Percentiles rank a stretch among this genome's conserved stretches.
phyloP scores from a whole-genome alignment of 352 stramenopile genomes.

The Globisporangium okanoganense region DNA sequence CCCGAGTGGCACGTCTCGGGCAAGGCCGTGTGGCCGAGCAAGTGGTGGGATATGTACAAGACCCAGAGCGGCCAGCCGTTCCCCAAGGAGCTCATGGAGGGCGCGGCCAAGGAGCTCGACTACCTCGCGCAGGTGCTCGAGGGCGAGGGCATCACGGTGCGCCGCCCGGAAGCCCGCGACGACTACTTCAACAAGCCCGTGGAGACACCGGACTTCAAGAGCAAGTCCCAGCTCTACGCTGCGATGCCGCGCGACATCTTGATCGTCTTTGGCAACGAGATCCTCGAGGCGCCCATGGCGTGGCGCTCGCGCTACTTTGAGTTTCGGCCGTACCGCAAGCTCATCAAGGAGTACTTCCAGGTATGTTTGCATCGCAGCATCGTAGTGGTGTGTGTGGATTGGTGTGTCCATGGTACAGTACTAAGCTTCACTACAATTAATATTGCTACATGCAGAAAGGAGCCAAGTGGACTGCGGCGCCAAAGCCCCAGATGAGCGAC shows the following conservation, averaged over 20 bases:
- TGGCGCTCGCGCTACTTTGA: conserved; percentile 90
- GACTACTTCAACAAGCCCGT: conserved; percentile 72
- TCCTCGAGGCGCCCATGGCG: conserved; percentile 87
- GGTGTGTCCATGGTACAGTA: too few species aligned
- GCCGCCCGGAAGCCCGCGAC: conserved; percentile 58
- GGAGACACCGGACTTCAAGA: conserved; percentile 86
- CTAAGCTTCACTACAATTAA: neutral
- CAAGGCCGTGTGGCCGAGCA: conserved; percentile 87
- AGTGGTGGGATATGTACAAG: conserved; percentile 92
- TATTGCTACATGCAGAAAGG: conserved; percentile 34
- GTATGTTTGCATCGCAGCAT: conserved; percentile 13
- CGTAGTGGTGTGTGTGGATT: neutral
- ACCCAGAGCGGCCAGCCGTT: conserved; percentile 75
- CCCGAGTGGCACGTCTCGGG: conserved; percentile 89
- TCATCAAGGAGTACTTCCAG: conserved; percentile 91
- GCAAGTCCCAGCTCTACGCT: conserved; percentile 79
- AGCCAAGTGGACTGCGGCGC: conserved; percentile 85
- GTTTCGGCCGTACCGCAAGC: conserved; percentile 83
- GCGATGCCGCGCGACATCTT: conserved; percentile 88
- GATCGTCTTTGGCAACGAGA: conserved; percentile 89
- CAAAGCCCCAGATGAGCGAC: conserved; percentile 89
- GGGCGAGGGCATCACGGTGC: conserved; percentile 80
- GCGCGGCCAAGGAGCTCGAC: conserved; percentile 78
- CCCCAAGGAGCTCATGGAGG: conserved; percentile 70
- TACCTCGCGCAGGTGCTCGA: conserved; percentile 84